Conservation (phyloP, 2,329 filamentous ascomycete genomes). For the Pseudogymnoascus sp. region DNA sequence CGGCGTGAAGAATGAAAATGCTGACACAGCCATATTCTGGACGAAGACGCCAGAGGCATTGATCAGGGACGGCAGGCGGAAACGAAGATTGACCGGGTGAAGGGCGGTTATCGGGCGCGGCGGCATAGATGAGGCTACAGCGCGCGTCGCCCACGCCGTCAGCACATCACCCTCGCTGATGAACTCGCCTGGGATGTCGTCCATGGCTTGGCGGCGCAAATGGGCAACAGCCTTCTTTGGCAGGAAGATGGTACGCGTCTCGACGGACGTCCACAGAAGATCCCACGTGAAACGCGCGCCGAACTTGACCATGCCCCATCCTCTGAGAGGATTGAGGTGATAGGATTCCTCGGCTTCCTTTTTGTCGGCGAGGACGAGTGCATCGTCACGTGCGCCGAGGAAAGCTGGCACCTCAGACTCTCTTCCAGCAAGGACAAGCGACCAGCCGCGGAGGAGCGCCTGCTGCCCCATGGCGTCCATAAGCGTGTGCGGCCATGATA, state of each 20-base stretch:
- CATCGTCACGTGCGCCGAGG: slow-evolving; percentile 31
- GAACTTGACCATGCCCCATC: slow-evolving; percentile 29
- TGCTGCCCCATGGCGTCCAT: slow-evolving; percentile 39
- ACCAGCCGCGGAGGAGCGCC: slow-evolving; percentile 40
- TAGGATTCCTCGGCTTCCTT: slow-evolving; percentile 24
- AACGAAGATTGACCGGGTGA: slow-evolving; percentile 35
- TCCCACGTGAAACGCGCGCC: slow-evolving; percentile 29
- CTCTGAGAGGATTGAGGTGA: slow-evolving; percentile 25
- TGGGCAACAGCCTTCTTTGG: slow-evolving; percentile 27
- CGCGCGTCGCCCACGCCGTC: slow-evolving; percentile 33
- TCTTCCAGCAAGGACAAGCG: slow-evolving; percentile 35
- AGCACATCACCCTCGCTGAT: slow-evolving; percentile 42
- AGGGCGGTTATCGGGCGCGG: slow-evolving; percentile 31
- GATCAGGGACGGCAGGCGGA: slow-evolving; percentile 25
- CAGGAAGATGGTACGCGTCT: slow-evolving; percentile 35
- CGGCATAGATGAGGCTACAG: slow-evolving; percentile 21
- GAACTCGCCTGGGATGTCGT: slow-evolving; percentile 29
- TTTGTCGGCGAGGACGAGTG: slow-evolving; percentile 25
- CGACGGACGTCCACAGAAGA: slow-evolving; percentile 25
- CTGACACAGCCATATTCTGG: slow-evolving; percentile 25
- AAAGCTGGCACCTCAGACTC: slow-evolving; percentile 35
- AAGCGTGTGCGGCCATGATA: slow-evolving; percentile 41
- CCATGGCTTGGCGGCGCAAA: slow-evolving; percentile 28
- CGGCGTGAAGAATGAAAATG: slow-evolving; percentile 20
- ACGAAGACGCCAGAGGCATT: slow-evolving; percentile 24